phyloP scores from a whole-genome alignment of 495 filamentous ascomycete species.

The Trichoderma parareesei region DNA sequence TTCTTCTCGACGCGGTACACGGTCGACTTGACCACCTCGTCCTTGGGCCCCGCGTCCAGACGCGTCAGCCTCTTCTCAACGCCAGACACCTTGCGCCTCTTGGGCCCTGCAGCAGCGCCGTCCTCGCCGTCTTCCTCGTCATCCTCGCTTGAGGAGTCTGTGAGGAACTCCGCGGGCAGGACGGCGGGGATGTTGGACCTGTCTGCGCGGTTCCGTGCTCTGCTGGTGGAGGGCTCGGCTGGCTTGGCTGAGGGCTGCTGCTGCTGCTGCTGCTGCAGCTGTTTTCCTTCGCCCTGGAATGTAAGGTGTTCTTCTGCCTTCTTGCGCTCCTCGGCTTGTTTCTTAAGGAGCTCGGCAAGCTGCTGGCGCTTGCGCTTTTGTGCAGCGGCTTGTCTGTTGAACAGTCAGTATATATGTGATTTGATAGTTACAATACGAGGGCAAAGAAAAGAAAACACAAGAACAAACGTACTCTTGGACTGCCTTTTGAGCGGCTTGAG shows the following conservation, averaged over 20 bases:
- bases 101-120: constrained; percentile 17
- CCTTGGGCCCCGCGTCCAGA: constrained; percentile 25
- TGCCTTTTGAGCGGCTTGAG: constrained; percentile 30
- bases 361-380: constrained; percentile 39
- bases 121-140: neutral
- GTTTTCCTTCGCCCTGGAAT: neutral
- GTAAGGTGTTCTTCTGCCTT: constrained; percentile 14
- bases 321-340: constrained; percentile 36
- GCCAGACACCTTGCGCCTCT: constrained; percentile 29
- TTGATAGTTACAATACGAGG: neutral
- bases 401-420: neutral
- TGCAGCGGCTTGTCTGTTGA: constrained; percentile 29
- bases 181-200: constrained; percentile 29
- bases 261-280: too few species aligned
- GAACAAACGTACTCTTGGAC: constrained; percentile 29
- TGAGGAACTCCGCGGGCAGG: constrained; percentile 37
- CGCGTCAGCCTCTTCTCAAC: constrained; percentile 19
- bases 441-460: neutral
- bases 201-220: constrained; percentile 17
- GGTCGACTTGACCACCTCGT: constrained; percentile 32
- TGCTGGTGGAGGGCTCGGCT: constrained; percentile 11
- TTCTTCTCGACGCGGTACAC: constrained; percentile 32
- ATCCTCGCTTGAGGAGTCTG: constrained; percentile 31
- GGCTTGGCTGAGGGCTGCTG: neutral
- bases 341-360: constrained; percentile 36